Conservation (phyloP, 1,284 basidiomycete species). For the Microbotryomycetes sp. region DNA sequence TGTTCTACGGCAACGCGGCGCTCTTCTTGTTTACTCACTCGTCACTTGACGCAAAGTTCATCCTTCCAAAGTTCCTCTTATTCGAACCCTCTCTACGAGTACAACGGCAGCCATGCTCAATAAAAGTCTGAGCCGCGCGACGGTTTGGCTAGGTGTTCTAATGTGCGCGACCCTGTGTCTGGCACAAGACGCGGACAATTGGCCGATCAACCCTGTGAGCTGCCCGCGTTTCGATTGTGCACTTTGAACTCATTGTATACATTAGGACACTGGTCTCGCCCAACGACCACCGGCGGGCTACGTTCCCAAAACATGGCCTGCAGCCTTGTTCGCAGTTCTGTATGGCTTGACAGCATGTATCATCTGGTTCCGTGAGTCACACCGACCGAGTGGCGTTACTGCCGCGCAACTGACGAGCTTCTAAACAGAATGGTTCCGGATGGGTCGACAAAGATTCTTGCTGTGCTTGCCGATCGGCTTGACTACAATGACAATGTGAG, state of each 20-base stretch:
- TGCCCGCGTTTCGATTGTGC: not conserved
- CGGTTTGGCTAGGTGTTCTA: no score
- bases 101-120: no score
- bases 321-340: conserved; percentile 10
- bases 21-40: no score
- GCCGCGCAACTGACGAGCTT: not conserved
- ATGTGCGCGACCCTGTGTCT: no score
- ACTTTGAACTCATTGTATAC: no score
- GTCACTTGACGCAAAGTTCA: no score
- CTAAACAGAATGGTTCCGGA: conserved; percentile 11
- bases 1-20: no score
- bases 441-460: conserved; percentile 17
- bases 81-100: no score
- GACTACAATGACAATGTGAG: conserved; percentile 8
- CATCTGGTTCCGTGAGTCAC: conserved; percentile 15
- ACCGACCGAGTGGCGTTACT: not conserved
- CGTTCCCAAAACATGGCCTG: not conserved
- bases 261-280: not conserved
- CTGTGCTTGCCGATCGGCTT: conserved; percentile 22
- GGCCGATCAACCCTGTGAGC: not conserved
- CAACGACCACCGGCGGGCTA: conserved; percentile 12
- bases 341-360: conserved; percentile 5
- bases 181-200: no score
- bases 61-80: no score
- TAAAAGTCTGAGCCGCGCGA: no score